These are phyloP conservation scores for Casuarina glauca DNA, from an alignment of 306 rosid genomes.

Conservation along the genomic window DNA sequence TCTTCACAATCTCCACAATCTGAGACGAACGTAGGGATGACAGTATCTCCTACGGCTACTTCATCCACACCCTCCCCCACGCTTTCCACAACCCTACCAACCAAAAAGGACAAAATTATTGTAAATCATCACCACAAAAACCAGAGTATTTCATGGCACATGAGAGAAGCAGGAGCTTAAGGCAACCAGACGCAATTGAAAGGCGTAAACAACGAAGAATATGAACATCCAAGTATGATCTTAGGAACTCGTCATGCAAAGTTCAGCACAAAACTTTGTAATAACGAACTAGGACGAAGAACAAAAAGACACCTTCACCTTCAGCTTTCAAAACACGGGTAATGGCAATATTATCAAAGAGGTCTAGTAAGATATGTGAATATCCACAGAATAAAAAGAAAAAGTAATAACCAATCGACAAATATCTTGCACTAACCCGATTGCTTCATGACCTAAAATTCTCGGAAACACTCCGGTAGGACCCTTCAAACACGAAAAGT, in stretches of 20 bases:
- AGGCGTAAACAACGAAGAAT: not conserved
- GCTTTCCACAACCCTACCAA: slow-evolving; percentile 72
- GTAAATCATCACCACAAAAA: not conserved
- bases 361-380: too few species aligned
- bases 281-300: not conserved
- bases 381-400: too few species aligned
- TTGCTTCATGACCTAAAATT: slow-evolving; percentile 86
- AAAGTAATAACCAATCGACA: not conserved
- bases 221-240: not conserved
- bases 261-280: not conserved
- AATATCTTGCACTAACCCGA: slow-evolving; percentile 54
- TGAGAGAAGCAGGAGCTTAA: too few species aligned
- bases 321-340: not conserved
- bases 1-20: slow-evolving; percentile 71
- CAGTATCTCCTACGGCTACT: slow-evolving; percentile 64
- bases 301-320: not conserved
- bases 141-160: too few species aligned
- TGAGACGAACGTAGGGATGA: slow-evolving; percentile 64
- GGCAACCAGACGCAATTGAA: not conserved
- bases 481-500: slow-evolving; percentile 33
- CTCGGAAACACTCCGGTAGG: slow-evolving; percentile 63
- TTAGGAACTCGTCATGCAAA: not conserved
- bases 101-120: too few species aligned
- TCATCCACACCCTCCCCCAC: slow-evolving; percentile 71
- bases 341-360: not conserved